Evolutionary conservation across 352 stramenopile species (phyloP), one percentile per base, ranked within the genome.

Genomic region (Paralagenidium karlingii): DNA sequence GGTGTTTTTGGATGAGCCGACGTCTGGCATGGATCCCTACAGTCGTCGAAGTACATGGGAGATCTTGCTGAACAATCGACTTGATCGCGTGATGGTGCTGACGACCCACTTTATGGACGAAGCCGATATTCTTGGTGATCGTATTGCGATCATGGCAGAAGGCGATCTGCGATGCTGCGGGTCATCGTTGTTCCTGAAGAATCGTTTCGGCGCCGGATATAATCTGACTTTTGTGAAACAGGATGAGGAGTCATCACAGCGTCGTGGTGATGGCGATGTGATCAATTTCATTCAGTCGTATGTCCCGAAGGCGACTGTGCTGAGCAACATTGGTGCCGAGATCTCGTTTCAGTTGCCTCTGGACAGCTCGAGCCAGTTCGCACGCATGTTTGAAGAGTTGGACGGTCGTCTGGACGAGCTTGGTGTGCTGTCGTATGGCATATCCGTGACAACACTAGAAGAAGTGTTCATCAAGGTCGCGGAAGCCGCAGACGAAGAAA

Each of bases 391-490:
- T 48, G 50, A 71, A n/a, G 68, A 60, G n/a, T 51, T 96, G 3
- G 84, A 96, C 13, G 24, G 21, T 2, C 28, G 49, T 11, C 60
- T 66, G 5, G 0, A 24, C 0, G 49, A 55, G 0, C 45, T 86
- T 3, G 44, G 57, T 1, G 53, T 89, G 24, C 13, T 51, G 7
- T 82, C 68, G 21, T 89, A 80, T 28, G 71, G 53, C 4, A 86
- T 92, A 13, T 85, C 68, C 0, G 64, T 85, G 16, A 94, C 82
- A 5, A 92, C 83, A 16, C 60, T 94, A 0, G 82, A 95, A 49
- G 79, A 94, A 48, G 78, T 94, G 13, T 95, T 95, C 34, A 47
- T 95, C 5, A 90, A 88, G 26, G 79, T 94, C n/a, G 77, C 81
- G 8, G 60, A 79, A 38, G 40, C 28, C 3, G 20, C 10, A 22